Evolutionary conservation across 83 land plant species (phyloP).

Genomic region (Diphasiastrum complanatum): DNA sequence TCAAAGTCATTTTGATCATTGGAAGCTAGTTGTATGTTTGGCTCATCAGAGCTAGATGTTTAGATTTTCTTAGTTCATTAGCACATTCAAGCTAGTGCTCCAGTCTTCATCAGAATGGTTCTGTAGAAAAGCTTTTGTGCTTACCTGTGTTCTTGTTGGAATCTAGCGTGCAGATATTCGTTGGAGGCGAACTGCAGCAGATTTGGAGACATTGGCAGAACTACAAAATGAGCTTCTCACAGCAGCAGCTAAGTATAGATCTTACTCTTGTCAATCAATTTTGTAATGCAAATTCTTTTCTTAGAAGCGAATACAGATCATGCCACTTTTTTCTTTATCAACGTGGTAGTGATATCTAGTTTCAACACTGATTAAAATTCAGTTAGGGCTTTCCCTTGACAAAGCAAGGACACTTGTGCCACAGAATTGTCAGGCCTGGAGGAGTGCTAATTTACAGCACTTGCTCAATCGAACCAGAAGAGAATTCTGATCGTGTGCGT

Average conservation of each 20-base stretch:
- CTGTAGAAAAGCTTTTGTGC: too few relatives aligned
- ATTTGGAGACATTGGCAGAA: slow-evolving; percentile 48
- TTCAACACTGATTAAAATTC: neutral
- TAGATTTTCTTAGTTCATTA: too few relatives aligned
- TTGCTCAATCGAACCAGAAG: slow-evolving; percentile 82
- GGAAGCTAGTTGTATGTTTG: too few relatives aligned
- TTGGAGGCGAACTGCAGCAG: slow-evolving; percentile 68
- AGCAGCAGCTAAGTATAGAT: slow-evolving; percentile 56
- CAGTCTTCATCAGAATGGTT: too few relatives aligned
- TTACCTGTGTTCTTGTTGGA: neutral
- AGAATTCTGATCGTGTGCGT: slow-evolving; percentile 63
- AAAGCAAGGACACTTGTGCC: too few relatives aligned
- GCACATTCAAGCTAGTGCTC: too few relatives aligned
- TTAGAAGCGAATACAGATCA: neutral
- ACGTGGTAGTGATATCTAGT: neutral
- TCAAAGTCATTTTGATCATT: too few relatives aligned
- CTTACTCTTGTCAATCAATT: neutral
- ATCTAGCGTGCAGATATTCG: slow-evolving; percentile 81
- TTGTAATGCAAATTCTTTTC: neutral
- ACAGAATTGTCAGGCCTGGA: slow-evolving; percentile 82
- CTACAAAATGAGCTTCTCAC: slow-evolving; percentile 75
- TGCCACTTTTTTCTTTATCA: neutral
- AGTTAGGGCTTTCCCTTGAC: slow-evolving; percentile 2
- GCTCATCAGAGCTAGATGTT: too few relatives aligned
- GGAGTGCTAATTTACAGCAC: slow-evolving; percentile 88